Conservation (phyloP, 177 flowering plant species). For the Vitis hybrid region DNA sequence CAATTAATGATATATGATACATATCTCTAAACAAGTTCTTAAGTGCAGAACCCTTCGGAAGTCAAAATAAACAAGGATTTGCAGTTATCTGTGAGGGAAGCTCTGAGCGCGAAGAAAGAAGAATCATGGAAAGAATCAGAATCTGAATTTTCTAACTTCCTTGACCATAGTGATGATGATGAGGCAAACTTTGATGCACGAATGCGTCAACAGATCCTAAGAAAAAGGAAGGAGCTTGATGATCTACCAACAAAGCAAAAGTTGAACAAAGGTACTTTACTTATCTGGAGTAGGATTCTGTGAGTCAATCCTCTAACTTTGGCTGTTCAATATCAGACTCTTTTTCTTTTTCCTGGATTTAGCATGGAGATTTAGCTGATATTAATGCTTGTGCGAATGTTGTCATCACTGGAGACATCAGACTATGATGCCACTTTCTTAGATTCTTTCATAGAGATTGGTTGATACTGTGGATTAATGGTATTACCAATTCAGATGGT, state of each 20-base stretch:
- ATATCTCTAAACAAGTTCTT: conserved; percentile 4
- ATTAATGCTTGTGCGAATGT: not conserved
- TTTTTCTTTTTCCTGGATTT: not conserved
- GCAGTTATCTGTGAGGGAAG: conserved; percentile 77
- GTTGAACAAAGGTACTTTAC: conserved; percentile 41
- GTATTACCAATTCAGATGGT: too few species aligned
- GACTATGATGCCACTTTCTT: not conserved
- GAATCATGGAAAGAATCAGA: conserved; percentile 36
- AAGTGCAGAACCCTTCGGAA: conserved; percentile 52
- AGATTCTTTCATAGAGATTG: not conserved
- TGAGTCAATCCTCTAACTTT: not conserved
- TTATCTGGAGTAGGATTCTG: not conserved
- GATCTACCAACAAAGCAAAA: conserved; percentile 54
- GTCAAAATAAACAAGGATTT: conserved; percentile 44
- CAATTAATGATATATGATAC: not conserved
- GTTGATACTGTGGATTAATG: not conserved
- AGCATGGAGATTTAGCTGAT: not conserved
- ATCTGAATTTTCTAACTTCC: conserved; percentile 25
- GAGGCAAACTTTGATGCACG: conserved; percentile 80
- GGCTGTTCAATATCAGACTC: not conserved
- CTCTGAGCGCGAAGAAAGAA: conserved; percentile 66
- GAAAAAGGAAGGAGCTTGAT: conserved; percentile 66
- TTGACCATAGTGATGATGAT: conserved; percentile 65
- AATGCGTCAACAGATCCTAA: conserved; percentile 85
- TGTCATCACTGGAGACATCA: not conserved